A percentile compares a stretch with the other conserved stretches of the same genome.
Conservation (phyloP, 2,329 filamentous ascomycete genomes). For the Ceratocystis eucalypticola region DNA sequence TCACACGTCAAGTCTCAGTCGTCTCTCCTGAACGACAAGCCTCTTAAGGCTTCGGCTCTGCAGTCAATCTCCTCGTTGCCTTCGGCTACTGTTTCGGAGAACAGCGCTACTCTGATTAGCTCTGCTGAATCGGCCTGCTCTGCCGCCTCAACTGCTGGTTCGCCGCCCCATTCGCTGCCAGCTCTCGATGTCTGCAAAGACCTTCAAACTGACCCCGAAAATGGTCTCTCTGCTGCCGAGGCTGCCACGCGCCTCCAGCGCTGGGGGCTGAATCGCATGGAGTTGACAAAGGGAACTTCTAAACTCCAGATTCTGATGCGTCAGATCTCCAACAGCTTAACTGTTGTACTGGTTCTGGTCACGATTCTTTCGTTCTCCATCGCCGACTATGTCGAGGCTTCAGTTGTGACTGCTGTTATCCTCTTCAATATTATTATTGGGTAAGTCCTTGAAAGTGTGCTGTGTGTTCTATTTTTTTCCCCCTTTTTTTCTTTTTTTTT, state of each 20-base stretch:
- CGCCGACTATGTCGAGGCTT: constrained; percentile 48
- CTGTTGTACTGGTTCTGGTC: constrained; percentile 59
- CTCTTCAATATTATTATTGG: constrained; percentile 54
- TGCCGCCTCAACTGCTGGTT: neutral
- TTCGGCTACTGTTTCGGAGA: constrained; percentile 13
- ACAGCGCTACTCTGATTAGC: constrained; percentile 15
- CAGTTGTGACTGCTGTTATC: constrained; percentile 51
- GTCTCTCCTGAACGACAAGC: neutral
- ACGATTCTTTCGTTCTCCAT: constrained; percentile 58
- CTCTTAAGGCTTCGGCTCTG: constrained; percentile 3
- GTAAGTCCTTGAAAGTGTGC: constrained; percentile 28
- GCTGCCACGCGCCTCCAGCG: constrained; percentile 50
- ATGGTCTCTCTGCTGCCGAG: constrained; percentile 52
- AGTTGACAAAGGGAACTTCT: constrained; percentile 57
- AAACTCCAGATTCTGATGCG: constrained; percentile 63
- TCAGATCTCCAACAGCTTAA: constrained; percentile 65
- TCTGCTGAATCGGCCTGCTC: constrained; percentile 10
- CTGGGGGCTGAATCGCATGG: constrained; percentile 58
- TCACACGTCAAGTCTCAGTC: neutral
- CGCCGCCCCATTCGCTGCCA: constrained; percentile 23
- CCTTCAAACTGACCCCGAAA: constrained; percentile 32
- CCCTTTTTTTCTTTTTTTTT: neutral
- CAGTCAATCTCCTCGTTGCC: constrained; percentile 10
- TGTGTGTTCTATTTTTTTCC: too few species aligned
- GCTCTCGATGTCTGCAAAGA: constrained; percentile 24